Conservation (phyloP, 164 flowering plant genomes). For the Euptelea pleiosperma region DNA sequence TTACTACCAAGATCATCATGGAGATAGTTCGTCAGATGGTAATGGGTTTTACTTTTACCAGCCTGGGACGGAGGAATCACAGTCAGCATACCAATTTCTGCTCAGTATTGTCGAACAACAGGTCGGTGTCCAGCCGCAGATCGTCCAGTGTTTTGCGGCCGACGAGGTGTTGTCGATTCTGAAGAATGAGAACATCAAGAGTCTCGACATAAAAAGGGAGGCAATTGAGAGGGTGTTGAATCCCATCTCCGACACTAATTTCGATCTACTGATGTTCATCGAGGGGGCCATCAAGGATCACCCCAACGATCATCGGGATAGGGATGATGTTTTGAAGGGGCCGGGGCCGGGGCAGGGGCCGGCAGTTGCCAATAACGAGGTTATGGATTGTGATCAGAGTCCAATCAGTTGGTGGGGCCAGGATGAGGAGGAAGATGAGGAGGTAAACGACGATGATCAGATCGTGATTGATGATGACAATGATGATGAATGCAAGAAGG, state of each 20-base stretch:
- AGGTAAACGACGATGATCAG: too few relatives aligned
- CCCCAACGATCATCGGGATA: too few relatives aligned
- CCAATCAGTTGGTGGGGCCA: too few relatives aligned
- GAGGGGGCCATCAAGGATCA: neutral
- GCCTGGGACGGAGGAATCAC: neutral
- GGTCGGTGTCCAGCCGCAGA: neutral
- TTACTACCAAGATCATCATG: neutral
- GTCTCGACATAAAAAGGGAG: neutral
- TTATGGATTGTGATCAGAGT: too few relatives aligned
- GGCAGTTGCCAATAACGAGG: too few relatives aligned
- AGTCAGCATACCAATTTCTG: neutral
- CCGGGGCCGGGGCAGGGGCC: too few relatives aligned
- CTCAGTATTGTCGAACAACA: neutral
- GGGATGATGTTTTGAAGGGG: too few relatives aligned
- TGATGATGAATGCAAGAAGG: too few relatives aligned
- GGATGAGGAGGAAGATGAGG: too few relatives aligned
- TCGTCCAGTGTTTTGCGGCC: neutral
- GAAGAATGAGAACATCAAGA: neutral
- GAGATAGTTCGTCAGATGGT: neutral
- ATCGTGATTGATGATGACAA: too few relatives aligned
- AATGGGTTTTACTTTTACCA: slow-evolving; percentile 2
- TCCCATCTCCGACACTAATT: neutral
- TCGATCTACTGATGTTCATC: neutral
- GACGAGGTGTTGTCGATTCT: slow-evolving; percentile 3
- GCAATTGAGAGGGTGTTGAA: neutral